phyloP scores from a whole-genome alignment of 352 stramenopile genomes.

The Blastocystis sp. region DNA sequence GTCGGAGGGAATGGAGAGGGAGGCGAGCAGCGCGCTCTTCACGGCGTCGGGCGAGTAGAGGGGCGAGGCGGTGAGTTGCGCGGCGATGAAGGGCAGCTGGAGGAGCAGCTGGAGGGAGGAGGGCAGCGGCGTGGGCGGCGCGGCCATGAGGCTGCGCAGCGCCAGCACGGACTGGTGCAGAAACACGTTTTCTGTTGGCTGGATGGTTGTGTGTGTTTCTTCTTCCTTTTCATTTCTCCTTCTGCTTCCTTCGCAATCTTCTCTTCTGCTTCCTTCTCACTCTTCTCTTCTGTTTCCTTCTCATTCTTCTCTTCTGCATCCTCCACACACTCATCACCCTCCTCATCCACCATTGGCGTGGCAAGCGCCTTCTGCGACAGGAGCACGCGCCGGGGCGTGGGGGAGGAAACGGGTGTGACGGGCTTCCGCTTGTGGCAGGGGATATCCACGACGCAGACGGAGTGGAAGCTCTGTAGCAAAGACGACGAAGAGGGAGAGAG shows the following conservation, averaged over 20 bases:
- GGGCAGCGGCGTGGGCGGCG: neutral
- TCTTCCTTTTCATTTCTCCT: too few species aligned
- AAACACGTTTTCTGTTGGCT: neutral
- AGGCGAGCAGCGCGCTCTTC: neutral
- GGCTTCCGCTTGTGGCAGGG: neutral
- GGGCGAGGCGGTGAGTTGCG: neutral
- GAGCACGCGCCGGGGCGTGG: too few species aligned
- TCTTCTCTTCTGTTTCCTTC: too few species aligned
- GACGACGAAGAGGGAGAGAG: neutral
- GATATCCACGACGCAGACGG: conserved; percentile 24
- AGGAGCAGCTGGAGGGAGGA: neutral
- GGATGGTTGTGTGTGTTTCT: too few species aligned
- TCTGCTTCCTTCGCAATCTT: too few species aligned
- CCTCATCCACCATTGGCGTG: too few species aligned
- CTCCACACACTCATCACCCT: too few species aligned
- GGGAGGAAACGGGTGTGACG: neutral
- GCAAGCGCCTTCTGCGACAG: too few species aligned
- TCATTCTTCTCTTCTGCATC: too few species aligned
- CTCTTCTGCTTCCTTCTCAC: too few species aligned
- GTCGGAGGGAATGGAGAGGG: neutral
- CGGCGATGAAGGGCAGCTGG: neutral
- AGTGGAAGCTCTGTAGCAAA: neutral
- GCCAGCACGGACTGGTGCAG: conserved; percentile 25
- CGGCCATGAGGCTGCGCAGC: conserved; percentile 5
- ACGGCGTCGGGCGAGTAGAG: neutral